Base-by-base conservation (phyloP, 73 alveolate genomes). In the Paramecium octaurelia region DNA sequence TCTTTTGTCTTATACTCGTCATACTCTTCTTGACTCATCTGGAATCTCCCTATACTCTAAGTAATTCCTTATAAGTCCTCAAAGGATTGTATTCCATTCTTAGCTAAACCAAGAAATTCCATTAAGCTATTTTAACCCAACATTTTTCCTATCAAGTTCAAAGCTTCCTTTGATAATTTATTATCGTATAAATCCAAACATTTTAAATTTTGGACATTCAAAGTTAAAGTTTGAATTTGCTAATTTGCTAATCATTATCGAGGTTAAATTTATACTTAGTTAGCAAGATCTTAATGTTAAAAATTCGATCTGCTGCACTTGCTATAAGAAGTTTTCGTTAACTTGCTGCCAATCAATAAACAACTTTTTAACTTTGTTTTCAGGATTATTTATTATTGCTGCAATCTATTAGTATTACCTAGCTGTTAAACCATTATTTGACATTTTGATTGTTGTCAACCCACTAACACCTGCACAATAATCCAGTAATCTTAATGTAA, bases 121-220 rank as follows among this genome's bases (percentile, higher is more conserved):
- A 80, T 80, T 21, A 29, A 14, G 10, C 38, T 23, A 43, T 80
- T 80, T 16, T 40, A 31, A 11, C 29, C n/a, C 12, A 80, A 35
- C 91, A 80, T 80, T 23, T 42, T 23, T 48, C 91, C 91, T 23
- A 80, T 80, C 9, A 24, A 23, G 10, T 80, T 35, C 27, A 80
- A 80, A 2, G 91, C 48, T 42, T 40, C 48, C 12, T 20, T 80
- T n/a, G 76, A 43, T 42, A 80, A 21, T 20, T 44, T 23, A 46
- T 80, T 80, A 48, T 80, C 91, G 46, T 80, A 80, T 5, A 80
- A 35, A 46, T 80, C 91, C 24, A 80, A 44, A n/a, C 91, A 80
- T 48, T 80, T 80, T 12, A 80, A 44, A 11, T 80, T 23, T 27
- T 80, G n/a, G n/a, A 80, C 57, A 24, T 21, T 44, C 10, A n/a